phyloP scores from a whole-genome alignment of 768 basidiomycete genomes.

The Trametes elegans region DNA sequence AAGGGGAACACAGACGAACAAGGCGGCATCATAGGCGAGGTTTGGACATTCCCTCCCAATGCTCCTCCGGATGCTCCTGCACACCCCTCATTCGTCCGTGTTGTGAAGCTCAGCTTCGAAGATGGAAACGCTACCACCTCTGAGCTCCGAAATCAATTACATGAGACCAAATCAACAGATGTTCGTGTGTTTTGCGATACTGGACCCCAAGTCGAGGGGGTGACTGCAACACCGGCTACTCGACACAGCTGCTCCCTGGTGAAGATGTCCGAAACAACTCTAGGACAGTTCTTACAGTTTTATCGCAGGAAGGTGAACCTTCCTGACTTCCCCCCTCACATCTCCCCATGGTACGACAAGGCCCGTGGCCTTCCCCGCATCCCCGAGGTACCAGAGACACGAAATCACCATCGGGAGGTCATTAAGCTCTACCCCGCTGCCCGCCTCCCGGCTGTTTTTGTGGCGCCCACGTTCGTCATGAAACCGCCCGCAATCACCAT shows the following conservation, averaged over 20 bases:
- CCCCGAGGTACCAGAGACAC: neutral
- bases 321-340: constrained; percentile 15
- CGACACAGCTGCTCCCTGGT: constrained; percentile 1
- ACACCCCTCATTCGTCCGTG: constrained; percentile 5
- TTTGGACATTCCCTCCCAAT: constrained; percentile 10
- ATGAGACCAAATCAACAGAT: neutral
- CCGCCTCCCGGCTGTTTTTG: constrained; percentile 20
- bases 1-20: constrained; percentile 8
- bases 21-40: constrained; percentile 22
- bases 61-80: neutral
- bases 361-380: constrained; percentile 13
- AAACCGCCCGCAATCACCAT: constrained; percentile 20
- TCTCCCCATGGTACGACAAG: constrained; percentile 14
- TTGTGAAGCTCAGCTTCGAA: constrained; percentile 19
- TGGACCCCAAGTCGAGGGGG: neutral
- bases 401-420: constrained; percentile 6
- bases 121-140: neutral
- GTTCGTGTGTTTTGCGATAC: neutral
- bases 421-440: constrained; percentile 19
- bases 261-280: neutral
- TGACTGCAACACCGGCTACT: neutral
- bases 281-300: constrained; percentile 9
- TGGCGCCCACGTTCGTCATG: neutral
- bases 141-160: neutral
- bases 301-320: constrained; percentile 15